These are phyloP conservation scores for Cladosporium halotolerans DNA, from an alignment of 2,329 filamentous ascomycete species.

Conservation along the genomic window DNA sequence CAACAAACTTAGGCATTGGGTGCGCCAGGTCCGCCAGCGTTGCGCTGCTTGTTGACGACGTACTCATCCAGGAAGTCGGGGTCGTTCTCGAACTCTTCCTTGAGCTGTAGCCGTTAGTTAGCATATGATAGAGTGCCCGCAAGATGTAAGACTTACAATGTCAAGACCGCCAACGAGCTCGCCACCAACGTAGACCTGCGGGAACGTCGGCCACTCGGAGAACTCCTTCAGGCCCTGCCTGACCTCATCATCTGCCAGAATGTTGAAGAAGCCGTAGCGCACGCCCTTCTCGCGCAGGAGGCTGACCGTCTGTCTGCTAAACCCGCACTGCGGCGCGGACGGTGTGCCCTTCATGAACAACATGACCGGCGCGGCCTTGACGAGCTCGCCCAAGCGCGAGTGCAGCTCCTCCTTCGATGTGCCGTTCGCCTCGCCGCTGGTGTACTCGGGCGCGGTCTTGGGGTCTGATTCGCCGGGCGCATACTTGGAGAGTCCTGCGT, in stretches of 20 bases:
- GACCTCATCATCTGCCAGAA: slow-evolving; percentile 93
- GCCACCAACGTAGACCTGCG: slow-evolving; percentile 86
- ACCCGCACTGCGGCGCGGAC: slow-evolving; percentile 80
- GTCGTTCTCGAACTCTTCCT: slow-evolving; percentile 84
- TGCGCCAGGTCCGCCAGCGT: slow-evolving; percentile 21
- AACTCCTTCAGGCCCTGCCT: slow-evolving; percentile 93
- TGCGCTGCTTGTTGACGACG: slow-evolving; percentile 37
- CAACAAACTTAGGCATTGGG: slow-evolving; percentile 12
- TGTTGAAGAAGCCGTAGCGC: slow-evolving; percentile 99
- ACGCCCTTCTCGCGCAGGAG: slow-evolving; percentile 84
- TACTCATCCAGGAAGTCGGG: slow-evolving; percentile 75
- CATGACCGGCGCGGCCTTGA: slow-evolving; percentile 96
- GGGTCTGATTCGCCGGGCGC: slow-evolving; percentile 39
- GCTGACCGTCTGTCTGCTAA: slow-evolving; percentile 81
- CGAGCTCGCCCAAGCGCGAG: slow-evolving; percentile 72
- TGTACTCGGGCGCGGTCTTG: slow-evolving; percentile 42
- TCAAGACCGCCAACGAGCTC: slow-evolving; percentile 90
- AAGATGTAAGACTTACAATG: slow-evolving; percentile 63
- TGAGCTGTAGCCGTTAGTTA: slow-evolving; percentile 55
- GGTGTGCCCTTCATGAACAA: slow-evolving; percentile 98
- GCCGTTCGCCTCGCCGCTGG: slow-evolving; percentile 30
- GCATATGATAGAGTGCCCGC: background rate
- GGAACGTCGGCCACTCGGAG: slow-evolving; percentile 98
- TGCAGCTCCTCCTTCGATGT: slow-evolving; percentile 74
- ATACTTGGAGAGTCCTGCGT: slow-evolving; percentile 37